These are phyloP conservation scores for Silene conica DNA, from an alignment of 148 eudicot species.

Conservation along the genomic window DNA sequence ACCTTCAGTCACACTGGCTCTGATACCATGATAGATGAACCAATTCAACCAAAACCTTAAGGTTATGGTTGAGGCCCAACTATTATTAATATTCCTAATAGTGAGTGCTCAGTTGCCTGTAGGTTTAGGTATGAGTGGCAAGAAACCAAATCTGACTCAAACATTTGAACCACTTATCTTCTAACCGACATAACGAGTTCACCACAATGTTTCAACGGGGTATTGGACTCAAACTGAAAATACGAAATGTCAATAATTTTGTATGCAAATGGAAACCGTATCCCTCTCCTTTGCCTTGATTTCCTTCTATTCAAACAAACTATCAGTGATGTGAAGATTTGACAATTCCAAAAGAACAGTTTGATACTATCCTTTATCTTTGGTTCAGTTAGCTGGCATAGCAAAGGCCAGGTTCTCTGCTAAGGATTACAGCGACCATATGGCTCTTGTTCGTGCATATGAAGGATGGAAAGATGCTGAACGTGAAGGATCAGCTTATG, in stretches of 20 bases:
- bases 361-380: slow-evolving; percentile 5
- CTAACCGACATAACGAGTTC: background rate
- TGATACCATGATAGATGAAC: too few species aligned
- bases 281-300: background rate
- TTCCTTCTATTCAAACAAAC: background rate
- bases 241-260: background rate
- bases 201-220: background rate
- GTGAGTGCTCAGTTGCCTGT: too few species aligned
- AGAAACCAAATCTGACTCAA: background rate
- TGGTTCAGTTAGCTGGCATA: slow-evolving; percentile 85
- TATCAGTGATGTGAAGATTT: background rate
- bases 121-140: background rate
- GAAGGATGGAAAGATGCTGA: slow-evolving; percentile 99
- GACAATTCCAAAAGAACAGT: slow-evolving; percentile 4
- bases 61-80: too few species aligned
- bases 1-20: too few species aligned
- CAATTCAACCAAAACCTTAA: too few species aligned
- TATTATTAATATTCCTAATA: too few species aligned
- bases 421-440: slow-evolving; percentile 98
- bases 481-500: slow-evolving; percentile 97
- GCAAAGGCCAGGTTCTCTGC: slow-evolving; percentile 98
- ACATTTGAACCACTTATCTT: background rate
- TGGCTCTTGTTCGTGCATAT: slow-evolving; percentile 99
- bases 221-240: background rate
- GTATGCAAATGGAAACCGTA: background rate